Conservation (phyloP, 768 basidiomycete species). For the Scleroderma citrinum region DNA sequence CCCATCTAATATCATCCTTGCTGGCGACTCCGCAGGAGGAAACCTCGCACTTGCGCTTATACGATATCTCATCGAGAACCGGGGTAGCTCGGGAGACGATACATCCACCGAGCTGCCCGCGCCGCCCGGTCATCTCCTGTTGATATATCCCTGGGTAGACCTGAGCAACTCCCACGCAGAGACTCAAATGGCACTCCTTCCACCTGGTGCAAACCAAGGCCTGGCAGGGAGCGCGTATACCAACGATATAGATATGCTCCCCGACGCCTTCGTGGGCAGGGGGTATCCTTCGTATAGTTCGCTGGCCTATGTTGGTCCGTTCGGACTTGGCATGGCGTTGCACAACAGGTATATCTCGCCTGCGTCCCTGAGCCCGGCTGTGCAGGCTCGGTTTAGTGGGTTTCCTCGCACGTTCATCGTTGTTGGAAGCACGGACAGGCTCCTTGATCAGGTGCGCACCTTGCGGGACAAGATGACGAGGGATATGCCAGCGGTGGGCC, state of each 20-base stretch:
- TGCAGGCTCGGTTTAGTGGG: slow-evolving; percentile 12
- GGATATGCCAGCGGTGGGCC: slow-evolving; percentile 18
- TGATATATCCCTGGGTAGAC: slow-evolving; percentile 6
- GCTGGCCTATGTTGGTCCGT: slow-evolving; percentile 7
- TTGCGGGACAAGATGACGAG: slow-evolving; percentile 18
- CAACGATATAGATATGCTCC: background rate
- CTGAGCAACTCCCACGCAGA: background rate
- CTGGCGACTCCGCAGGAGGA: slow-evolving; percentile 37
- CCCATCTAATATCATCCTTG: slow-evolving; percentile 27
- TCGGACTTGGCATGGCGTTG: slow-evolving; percentile 3
- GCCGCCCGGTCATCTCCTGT: slow-evolving; percentile 8
- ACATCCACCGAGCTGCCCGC: background rate
- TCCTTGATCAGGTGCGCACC: slow-evolving; percentile 21
- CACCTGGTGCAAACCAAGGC: no score
- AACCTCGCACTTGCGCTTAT: slow-evolving; percentile 25
- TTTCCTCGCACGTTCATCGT: slow-evolving; percentile 25
- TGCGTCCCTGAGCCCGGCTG: slow-evolving; percentile 4
- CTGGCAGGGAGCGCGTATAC: background rate
- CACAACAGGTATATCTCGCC: slow-evolving; percentile 10
- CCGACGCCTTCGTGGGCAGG: background rate
- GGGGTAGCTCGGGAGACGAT: background rate
- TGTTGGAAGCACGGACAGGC: slow-evolving; percentile 23
- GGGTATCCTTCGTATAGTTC: background rate
- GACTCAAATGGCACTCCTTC: no score
- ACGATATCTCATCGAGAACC: slow-evolving; percentile 11